A percentile compares a stretch with the other conserved stretches of the same genome.
Conservation (phyloP, 495 filamentous ascomycete species). For the Monascus purpureus region DNA sequence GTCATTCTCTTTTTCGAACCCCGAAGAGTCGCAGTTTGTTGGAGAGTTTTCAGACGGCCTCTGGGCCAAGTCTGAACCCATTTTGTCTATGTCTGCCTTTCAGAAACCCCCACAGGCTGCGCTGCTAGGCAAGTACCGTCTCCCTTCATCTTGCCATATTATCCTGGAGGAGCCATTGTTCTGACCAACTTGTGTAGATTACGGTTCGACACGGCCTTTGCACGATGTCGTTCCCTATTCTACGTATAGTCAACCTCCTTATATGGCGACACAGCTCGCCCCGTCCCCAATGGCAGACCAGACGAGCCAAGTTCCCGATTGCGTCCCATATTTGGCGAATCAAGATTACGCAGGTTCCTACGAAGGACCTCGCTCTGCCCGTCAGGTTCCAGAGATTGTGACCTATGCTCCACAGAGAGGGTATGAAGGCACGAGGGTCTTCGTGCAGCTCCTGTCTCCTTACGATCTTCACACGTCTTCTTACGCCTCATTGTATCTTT, state of each 20-base stretch:
- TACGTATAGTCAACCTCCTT: constrained; percentile 27
- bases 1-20: constrained; percentile 37
- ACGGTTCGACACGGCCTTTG: constrained; percentile 29
- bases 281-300: constrained; percentile 33
- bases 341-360: constrained; percentile 31
- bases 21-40: constrained; percentile 32
- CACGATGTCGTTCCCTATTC: constrained; percentile 32
- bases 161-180: neutral
- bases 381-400: constrained; percentile 42
- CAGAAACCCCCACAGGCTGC: constrained; percentile 27
- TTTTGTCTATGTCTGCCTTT: constrained; percentile 41
- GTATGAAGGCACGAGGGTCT: constrained; percentile 49
- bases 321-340: constrained; percentile 29
- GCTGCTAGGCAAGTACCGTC: constrained; percentile 31
- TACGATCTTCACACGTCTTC: constrained; percentile 53
- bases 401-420: constrained; percentile 57
- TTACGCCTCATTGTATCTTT: constrained; percentile 44
- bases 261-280: constrained; percentile 30
- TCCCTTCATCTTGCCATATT: no score
- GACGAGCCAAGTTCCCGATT: constrained; percentile 30
- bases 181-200: constrained; percentile 17
- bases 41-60: constrained; percentile 35
- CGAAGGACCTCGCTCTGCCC: constrained; percentile 28
- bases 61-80: constrained; percentile 38
- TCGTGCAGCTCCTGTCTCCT: constrained; percentile 57